Base-by-base conservation (phyloP, 345 rosid species). In the Erodium maritimum region DNA sequence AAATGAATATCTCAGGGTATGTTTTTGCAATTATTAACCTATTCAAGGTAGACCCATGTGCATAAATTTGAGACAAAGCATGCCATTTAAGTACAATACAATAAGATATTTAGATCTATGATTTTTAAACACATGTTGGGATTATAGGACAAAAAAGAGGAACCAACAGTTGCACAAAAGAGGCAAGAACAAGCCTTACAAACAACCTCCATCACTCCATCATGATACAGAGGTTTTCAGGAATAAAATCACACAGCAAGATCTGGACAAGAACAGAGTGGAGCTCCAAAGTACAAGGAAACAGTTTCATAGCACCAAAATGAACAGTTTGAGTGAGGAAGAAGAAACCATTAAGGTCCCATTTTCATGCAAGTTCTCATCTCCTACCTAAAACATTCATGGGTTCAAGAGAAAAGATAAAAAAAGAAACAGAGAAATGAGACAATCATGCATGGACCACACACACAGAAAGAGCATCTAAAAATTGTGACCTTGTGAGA, bases 391-490 rank as follows among this genome's bases (percentile, higher is more conserved):
- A 42, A 42, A 42, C 17, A 10, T 42, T 10, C 48, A 42, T 42
- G 17, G 14, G 17, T 42, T 12, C 12, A 42, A 42, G 17, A 42
- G 14, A 42, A n/a, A n/a, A n/a, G n/a, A n/a, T n/a, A n/a, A n/a
- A n/a, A n/a, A n/a, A n/a, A n/a, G n/a, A 29, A 29, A 29, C 37
- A 29, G 9, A 0, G 37, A 42, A 42, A 42, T 42, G 48, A 42
- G 48, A 42, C 48, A 42, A 42, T 42, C 21, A 51, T 50, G 67
- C 23, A 71, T 60, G 79, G 83, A 76, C 81, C 81, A 69, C 77
- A 65, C 23, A 61, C 48, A 42, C 48, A 34, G 37, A 37, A 14
- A 5, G 54, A 52, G 37, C 64, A 58, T 50, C 23, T 16, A 61
- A 58, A n/a, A 24, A 58, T 61, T 60, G 72, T 67, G 73, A 72